Conservation (phyloP, 768 basidiomycete species). For the Suillus ampliporus region DNA sequence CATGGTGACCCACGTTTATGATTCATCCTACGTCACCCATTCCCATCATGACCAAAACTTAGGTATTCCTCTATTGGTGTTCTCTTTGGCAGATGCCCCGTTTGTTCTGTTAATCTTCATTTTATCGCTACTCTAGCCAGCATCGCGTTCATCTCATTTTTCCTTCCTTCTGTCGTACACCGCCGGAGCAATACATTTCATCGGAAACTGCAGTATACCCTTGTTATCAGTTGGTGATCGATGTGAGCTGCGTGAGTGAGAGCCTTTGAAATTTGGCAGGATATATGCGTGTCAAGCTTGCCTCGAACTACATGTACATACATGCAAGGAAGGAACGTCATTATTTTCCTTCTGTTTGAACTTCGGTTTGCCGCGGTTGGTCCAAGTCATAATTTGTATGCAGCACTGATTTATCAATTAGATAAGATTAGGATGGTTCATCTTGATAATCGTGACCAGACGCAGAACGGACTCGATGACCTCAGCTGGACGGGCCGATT, state of each 20-base stretch:
- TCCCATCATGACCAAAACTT: constrained; percentile 40
- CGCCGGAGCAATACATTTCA: constrained; percentile 16
- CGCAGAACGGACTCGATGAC: too few species aligned
- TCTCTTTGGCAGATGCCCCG: constrained; percentile 31
- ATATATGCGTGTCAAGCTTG: too few species aligned
- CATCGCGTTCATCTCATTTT: constrained; percentile 23
- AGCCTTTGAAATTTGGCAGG: background rate
- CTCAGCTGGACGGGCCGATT: too few species aligned
- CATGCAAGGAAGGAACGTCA: too few species aligned
- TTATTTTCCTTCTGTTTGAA: too few species aligned
- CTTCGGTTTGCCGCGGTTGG: too few species aligned
- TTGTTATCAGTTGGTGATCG: background rate
- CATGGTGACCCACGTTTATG: constrained; percentile 23
- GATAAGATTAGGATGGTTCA: too few species aligned
- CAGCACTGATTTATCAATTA: too few species aligned
- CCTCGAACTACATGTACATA: too few species aligned
- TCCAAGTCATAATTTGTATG: too few species aligned
- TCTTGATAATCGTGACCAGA: too few species aligned
- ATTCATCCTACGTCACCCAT: constrained; percentile 16
- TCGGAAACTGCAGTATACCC: constrained; percentile 17
- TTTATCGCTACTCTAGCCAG: constrained; percentile 37
- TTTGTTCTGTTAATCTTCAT: constrained; percentile 36
- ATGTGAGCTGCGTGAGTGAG: background rate
- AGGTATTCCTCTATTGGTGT: constrained; percentile 41
- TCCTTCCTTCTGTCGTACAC: constrained; percentile 16